Conservation (phyloP, 1,284 basidiomycete genomes). For the Ganoderma lucidum region DNA sequence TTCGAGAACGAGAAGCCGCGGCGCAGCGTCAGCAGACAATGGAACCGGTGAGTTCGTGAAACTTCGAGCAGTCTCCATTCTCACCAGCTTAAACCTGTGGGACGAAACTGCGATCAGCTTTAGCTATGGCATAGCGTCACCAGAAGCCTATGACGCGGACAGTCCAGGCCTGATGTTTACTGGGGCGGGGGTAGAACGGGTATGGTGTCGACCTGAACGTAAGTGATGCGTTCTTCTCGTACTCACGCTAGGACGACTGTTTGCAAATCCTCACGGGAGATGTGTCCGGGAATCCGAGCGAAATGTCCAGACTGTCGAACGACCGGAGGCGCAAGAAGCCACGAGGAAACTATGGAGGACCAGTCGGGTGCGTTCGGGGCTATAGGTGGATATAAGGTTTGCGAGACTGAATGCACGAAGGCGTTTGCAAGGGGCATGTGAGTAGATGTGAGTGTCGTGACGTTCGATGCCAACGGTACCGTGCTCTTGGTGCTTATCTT, state of each 20-base stretch:
- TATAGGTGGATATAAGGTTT: constrained; percentile 12
- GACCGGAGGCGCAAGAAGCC: too few relatives aligned
- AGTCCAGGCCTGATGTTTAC: not conserved
- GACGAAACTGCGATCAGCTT: not conserved
- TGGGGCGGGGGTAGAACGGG: not conserved
- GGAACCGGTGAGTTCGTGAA: constrained; percentile 8
- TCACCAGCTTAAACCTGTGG: not conserved
- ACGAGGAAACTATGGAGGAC: not conserved
- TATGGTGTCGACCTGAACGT: not conserved
- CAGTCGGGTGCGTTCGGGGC: not conserved
- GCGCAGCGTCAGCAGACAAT: constrained; percentile 1
- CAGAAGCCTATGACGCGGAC: not conserved
- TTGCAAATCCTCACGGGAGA: not conserved
- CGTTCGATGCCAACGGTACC: constrained; percentile 18
- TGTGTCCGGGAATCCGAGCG: not conserved
- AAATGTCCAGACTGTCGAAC: not conserved
- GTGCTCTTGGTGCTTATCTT: constrained; percentile 26
- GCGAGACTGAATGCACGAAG: constrained; percentile 27
- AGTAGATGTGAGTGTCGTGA: constrained; percentile 25
- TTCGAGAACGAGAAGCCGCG: not conserved
- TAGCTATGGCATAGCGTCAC: not conserved
- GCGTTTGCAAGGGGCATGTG: constrained; percentile 11
- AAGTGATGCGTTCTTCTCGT: not conserved
- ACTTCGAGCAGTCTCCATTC: not conserved
- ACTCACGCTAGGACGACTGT: not conserved